Conservation (phyloP, 129 eudicot species). For the Tanacetum coccineum region DNA sequence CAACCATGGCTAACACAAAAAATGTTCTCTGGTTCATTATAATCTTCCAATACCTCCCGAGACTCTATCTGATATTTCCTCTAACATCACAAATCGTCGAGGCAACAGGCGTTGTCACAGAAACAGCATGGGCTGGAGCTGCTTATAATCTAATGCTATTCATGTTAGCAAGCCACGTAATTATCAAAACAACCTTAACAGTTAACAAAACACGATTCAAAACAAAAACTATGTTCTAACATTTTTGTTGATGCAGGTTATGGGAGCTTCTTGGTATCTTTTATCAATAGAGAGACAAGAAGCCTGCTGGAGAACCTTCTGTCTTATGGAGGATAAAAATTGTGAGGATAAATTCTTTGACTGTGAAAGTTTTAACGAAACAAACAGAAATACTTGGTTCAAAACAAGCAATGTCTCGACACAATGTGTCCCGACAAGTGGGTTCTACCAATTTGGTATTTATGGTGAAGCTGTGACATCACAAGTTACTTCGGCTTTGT, state of each 20-base stretch:
- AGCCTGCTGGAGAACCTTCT: constrained; percentile 76
- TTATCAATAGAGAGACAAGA: constrained; percentile 81
- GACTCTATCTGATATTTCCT: constrained; percentile 79
- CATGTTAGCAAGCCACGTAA: constrained; percentile 94
- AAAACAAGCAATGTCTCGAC: constrained; percentile 54
- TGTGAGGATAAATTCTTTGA: constrained; percentile 65
- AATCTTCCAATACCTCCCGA: constrained; percentile 82
- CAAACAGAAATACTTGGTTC: constrained; percentile 51
- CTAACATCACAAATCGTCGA: constrained; percentile 72
- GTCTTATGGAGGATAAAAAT: constrained; percentile 41
- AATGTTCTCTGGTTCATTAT: constrained; percentile 80
- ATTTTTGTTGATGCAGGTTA: constrained; percentile 38
- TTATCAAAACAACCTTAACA: constrained; percentile 13
- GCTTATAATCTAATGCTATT: constrained; percentile 86
- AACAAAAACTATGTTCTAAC: not conserved
- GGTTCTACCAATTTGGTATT: constrained; percentile 72
- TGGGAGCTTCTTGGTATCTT: constrained; percentile 91
- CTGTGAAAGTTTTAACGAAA: constrained; percentile 41
- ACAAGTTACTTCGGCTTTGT: constrained; percentile 53
- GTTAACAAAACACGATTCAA: not conserved
- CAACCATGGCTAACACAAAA: constrained; percentile 87
- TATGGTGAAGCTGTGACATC: constrained; percentile 74
- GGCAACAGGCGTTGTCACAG: constrained; percentile 84
- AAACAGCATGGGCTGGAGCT: constrained; percentile 95
- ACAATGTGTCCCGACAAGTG: constrained; percentile 47